Percentiles rank a stretch among this genome's conserved stretches.
These are phyloP conservation scores for Chlorociboria aeruginascens DNA, from an alignment of 495 filamentous ascomycete species.

Conservation along the genomic window DNA sequence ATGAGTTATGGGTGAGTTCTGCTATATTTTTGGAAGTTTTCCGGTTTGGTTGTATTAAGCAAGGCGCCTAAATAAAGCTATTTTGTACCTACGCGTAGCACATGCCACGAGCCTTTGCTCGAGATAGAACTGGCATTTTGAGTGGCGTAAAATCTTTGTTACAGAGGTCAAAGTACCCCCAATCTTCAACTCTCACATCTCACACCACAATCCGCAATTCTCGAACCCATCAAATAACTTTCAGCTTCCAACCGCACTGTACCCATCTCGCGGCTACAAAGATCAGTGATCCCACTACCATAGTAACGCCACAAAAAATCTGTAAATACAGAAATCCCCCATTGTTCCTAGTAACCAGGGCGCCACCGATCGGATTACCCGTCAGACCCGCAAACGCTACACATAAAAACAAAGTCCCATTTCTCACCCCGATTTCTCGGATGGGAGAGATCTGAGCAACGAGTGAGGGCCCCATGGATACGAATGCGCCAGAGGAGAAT, in stretches of 20 bases:
- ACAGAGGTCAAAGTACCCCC: no score
- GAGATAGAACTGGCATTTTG: no score
- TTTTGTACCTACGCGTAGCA: no score
- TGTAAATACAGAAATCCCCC: slow-evolving; percentile 47
- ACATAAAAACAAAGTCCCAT: slow-evolving; percentile 53
- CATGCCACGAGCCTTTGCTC: no score
- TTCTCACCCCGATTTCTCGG: slow-evolving; percentile 59
- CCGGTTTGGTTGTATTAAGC: no score
- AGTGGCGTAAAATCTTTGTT: no score
- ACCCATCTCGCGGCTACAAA: slow-evolving; percentile 34
- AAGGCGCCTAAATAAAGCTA: no score
- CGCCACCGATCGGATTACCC: slow-evolving; percentile 63
- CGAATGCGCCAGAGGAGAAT: slow-evolving; percentile 60
- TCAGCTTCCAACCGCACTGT: slow-evolving; percentile 29
- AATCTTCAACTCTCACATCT: no score
- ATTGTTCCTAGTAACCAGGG: slow-evolving; percentile 41
- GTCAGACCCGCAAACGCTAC: slow-evolving; percentile 53
- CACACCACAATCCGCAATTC: not conserved
- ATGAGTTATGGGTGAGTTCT: no score
- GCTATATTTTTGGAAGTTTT: no score
- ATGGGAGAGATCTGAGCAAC: slow-evolving; percentile 63
- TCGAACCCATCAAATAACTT: slow-evolving; percentile 21
- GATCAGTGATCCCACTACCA: slow-evolving; percentile 35
- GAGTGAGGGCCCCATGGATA: slow-evolving; percentile 45
- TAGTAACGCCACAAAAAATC: slow-evolving; percentile 54